Conservation (phyloP, 1,139 yeast genomes). For the Candida glucosophila region DNA sequence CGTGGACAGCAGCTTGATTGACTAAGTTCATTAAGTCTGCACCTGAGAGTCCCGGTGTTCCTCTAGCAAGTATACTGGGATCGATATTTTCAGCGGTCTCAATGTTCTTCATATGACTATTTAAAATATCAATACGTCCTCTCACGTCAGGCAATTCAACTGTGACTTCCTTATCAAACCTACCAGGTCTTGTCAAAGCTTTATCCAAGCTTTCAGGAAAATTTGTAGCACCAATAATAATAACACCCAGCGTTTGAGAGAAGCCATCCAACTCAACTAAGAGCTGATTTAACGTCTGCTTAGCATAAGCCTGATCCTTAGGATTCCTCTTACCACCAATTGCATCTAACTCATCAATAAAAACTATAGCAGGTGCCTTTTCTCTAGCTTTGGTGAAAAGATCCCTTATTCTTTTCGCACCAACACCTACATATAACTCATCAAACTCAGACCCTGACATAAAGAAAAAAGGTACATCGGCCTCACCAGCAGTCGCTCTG, state of each 20-base stretch:
- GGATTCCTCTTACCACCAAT: slow-evolving; percentile 98
- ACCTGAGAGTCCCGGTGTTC: slow-evolving; percentile 96
- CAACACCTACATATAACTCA: slow-evolving; percentile 96
- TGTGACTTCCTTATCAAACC: slow-evolving; percentile 92
- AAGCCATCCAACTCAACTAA: slow-evolving; percentile 96
- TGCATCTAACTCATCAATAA: slow-evolving; percentile 95
- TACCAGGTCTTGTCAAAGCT: slow-evolving; percentile 96
- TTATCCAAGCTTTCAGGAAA: slow-evolving; percentile 95
- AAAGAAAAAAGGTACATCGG: slow-evolving; percentile 96
- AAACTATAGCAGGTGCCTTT: slow-evolving; percentile 93
- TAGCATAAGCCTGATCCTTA: slow-evolving; percentile 94
- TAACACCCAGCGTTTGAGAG: slow-evolving; percentile 85
- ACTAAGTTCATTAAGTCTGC: slow-evolving; percentile 94
- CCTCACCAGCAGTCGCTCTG: slow-evolving; percentile 98
- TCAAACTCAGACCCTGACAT: slow-evolving; percentile 99
- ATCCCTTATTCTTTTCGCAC: slow-evolving; percentile 96
- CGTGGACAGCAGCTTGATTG: slow-evolving; percentile 96
- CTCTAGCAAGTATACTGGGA: slow-evolving; percentile 83
- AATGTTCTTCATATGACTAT: slow-evolving; percentile 87
- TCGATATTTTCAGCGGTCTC: slow-evolving; percentile 82
- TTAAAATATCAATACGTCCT: slow-evolving; percentile 88
- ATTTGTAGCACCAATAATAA: slow-evolving; percentile 96
- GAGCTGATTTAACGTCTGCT: slow-evolving; percentile 91
- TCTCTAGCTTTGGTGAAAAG: slow-evolving; percentile 88
- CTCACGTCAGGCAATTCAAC: slow-evolving; percentile 97